phyloP scores from a whole-genome alignment of 495 filamentous ascomycete species.

The Penicillium odoratum region DNA sequence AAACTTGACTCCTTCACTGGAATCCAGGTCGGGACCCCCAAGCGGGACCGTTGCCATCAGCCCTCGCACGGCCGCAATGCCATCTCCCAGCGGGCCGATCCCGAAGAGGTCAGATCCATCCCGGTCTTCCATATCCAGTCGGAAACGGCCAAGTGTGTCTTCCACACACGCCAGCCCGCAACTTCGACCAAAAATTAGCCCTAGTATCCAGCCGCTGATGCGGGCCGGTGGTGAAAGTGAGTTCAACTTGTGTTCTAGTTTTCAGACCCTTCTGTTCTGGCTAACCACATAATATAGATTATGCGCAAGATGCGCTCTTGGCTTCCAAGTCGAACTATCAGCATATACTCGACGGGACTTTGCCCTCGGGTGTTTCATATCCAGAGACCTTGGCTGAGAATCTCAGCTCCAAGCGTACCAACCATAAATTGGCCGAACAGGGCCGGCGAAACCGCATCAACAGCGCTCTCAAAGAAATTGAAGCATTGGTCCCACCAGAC shows the following conservation, averaged over 20 bases:
- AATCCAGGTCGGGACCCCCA: slow-evolving; percentile 29
- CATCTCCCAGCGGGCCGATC: slow-evolving; percentile 45
- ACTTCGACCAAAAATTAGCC: slow-evolving; percentile 88
- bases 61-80: slow-evolving; percentile 39
- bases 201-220: slow-evolving; percentile 87
- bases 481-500: slow-evolving; percentile 68
- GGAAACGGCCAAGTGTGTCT: slow-evolving; percentile 72
- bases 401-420: slow-evolving; percentile 92
- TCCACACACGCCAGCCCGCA: slow-evolving; percentile 83
- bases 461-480: slow-evolving; percentile 87
- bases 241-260: slow-evolving; percentile 16
- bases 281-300: slow-evolving; percentile 27
- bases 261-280: slow-evolving; percentile 3
- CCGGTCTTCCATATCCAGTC: slow-evolving; percentile 29
- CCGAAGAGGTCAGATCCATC: slow-evolving; percentile 42
- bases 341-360: slow-evolving; percentile 91
- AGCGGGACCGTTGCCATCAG: slow-evolving; percentile 36
- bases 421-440: slow-evolving; percentile 97
- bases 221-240: slow-evolving; percentile 72
- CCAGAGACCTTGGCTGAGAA: slow-evolving; percentile 89
- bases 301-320: slow-evolving; percentile 72
- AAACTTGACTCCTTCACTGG: slow-evolving; percentile 32
- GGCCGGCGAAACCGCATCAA: slow-evolving; percentile 95
- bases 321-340: slow-evolving; percentile 98
- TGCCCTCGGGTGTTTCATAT: slow-evolving; percentile 85